A percentile compares a stretch with the other conserved stretches of the same genome.
phyloP scores from a whole-genome alignment of 257 asterid genomes.

The Ophiorrhiza pumila region DNA sequence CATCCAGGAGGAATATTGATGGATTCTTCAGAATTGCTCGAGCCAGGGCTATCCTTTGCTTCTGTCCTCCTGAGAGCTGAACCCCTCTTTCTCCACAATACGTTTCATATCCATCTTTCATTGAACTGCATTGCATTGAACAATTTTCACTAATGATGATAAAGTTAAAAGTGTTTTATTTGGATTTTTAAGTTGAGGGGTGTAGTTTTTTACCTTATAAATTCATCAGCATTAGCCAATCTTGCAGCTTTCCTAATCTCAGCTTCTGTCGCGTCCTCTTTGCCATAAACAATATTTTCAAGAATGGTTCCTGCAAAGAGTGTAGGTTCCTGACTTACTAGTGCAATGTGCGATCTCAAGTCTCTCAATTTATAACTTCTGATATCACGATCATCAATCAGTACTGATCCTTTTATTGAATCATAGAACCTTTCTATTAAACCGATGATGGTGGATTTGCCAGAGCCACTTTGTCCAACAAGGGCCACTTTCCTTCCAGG shows the following conservation, averaged over 20 bases:
- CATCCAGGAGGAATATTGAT: conserved; percentile 65
- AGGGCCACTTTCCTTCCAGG: conserved; percentile 58
- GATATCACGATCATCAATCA: conserved; percentile 55
- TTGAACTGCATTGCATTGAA: conserved; percentile 33
- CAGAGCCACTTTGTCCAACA: conserved; percentile 78
- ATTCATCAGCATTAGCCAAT: conserved; percentile 76
- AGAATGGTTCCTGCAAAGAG: conserved; percentile 55
- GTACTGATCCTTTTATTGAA: conserved; percentile 52
- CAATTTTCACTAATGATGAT: neutral
- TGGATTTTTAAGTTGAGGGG: neutral
- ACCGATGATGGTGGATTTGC: conserved; percentile 69
- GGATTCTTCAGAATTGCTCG: conserved; percentile 75
- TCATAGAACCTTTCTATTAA: conserved; percentile 71
- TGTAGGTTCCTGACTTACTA: conserved; percentile 74
- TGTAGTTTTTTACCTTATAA: conserved; percentile 43
- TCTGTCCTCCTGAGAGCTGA: conserved; percentile 77
- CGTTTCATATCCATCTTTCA: conserved; percentile 59
- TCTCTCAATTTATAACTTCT: conserved; percentile 50
- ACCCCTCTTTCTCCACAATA: conserved; percentile 76
- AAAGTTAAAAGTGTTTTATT: neutral
- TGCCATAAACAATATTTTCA: conserved; percentile 62
- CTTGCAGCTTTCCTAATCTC: conserved; percentile 58
- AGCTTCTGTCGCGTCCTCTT: conserved; percentile 45
- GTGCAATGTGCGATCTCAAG: conserved; percentile 59
- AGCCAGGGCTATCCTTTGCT: conserved; percentile 65